These are phyloP conservation scores for Sordariomycetes sp. DNA, from an alignment of 2,329 filamentous ascomycete genomes.

Conservation along the genomic window DNA sequence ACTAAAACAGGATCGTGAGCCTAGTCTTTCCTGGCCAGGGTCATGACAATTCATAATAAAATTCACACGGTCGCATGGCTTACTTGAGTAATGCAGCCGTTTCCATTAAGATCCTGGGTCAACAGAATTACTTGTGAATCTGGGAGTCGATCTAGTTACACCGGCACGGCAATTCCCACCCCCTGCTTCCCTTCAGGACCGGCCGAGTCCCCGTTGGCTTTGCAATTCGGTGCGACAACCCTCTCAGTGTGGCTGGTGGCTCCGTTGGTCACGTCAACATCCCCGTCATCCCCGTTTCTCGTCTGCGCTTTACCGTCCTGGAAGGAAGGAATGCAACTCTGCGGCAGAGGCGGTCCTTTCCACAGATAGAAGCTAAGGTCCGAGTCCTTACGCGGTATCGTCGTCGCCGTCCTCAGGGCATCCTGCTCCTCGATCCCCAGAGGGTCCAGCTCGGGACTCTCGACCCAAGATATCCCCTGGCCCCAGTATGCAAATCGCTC, in stretches of 20 bases:
- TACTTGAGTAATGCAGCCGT: too few species aligned
- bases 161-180: neutral
- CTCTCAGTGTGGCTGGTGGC: neutral
- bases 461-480: conserved; percentile 12
- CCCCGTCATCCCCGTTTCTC: neutral
- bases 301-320: neutral
- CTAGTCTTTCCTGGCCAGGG: neutral
- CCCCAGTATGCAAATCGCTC: conserved; percentile 13
- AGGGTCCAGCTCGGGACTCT: conserved; percentile 10
- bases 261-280: neutral
- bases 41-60: too few species aligned
- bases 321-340: conserved; percentile 1
- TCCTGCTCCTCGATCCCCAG: conserved; percentile 8
- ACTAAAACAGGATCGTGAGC: neutral
- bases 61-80: too few species aligned
- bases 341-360: neutral
- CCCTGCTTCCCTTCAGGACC: neutral
- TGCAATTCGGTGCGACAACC: neutral
- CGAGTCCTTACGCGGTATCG: conserved; percentile 2
- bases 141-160: neutral
- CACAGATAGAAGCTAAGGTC: conserved; percentile 8
- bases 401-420: conserved; percentile 4
- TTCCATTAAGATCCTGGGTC: neutral
- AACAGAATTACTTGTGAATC: neutral
- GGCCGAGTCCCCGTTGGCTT: neutral